These are phyloP conservation scores for Penicillium bovifimosum DNA, from an alignment of 495 filamentous ascomycete species.

Conservation along the genomic window DNA sequence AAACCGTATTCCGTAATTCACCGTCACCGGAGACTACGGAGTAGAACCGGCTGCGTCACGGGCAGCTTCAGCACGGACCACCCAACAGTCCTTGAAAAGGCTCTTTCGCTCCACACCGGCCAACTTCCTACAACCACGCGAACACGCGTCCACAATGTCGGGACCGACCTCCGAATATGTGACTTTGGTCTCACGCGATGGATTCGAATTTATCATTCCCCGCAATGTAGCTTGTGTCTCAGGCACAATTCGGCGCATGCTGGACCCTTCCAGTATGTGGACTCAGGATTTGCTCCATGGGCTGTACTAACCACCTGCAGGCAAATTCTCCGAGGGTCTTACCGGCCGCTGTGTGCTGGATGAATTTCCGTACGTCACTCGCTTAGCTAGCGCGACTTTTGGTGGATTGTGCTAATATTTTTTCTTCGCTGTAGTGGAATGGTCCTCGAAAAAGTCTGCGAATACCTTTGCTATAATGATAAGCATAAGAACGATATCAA, in stretches of 20 bases:
- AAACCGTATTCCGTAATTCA: neutral
- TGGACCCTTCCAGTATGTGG: slow-evolving; percentile 66
- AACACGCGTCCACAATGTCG: slow-evolving; percentile 15
- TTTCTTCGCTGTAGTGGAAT: slow-evolving; percentile 50
- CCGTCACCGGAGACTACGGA: too few species aligned
- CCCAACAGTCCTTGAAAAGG: neutral
- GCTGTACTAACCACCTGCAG: slow-evolving; percentile 32
- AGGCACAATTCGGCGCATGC: slow-evolving; percentile 75
- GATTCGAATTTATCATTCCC: slow-evolving; percentile 80
- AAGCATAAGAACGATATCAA: slow-evolving; percentile 69
- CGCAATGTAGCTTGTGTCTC: slow-evolving; percentile 71
- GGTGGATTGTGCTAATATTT: neutral
- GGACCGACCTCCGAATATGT: slow-evolving; percentile 51
- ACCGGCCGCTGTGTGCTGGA: slow-evolving; percentile 61
- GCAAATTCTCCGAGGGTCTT: slow-evolving; percentile 63
- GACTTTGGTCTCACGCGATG: slow-evolving; percentile 80
- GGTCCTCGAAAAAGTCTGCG: slow-evolving; percentile 83
- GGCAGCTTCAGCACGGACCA: slow-evolving; percentile 28
- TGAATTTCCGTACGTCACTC: slow-evolving; percentile 61
- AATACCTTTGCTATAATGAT: slow-evolving; percentile 88
- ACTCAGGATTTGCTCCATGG: slow-evolving; percentile 1
- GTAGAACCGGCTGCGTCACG: neutral
- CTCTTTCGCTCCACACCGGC: neutral
- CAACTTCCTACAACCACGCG: slow-evolving; percentile 8
- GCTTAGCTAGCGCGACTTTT: neutral